Base-by-base conservation (phyloP, 169 alveolate genomes). In the Ophryocystis elektroscirrha region DNA sequence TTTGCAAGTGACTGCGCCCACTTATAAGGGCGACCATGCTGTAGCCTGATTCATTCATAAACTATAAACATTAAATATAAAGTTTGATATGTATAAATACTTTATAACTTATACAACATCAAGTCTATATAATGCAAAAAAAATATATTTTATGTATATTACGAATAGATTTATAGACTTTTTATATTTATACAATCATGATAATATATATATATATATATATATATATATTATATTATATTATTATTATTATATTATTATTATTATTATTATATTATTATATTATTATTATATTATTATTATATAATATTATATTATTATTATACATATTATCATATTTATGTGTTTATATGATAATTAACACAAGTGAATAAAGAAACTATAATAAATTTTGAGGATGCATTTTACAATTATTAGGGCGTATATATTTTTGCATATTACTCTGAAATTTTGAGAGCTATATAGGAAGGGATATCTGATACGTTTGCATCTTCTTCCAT, bases 321-420 rank as follows among this genome's bases (percentile, higher is more conserved):
- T 46, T 12, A 0, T 22, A 16, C 32, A 42, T n/a, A 15, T 22
- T 16, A 16, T 19, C 5, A 2, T 7, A 5, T 20, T 5, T 44
- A 20, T 42, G 26, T 23, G 46, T 19, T 30, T 24, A 22, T 22
- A 18, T 12, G 2, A 3, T 6, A 20, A 32, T 32, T 57, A 49
- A n/a, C 51, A 42, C 22, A 51, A 41, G 15, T 53, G 48, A 24
- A 51, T 48, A 41, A 54, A 50, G 39, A 57, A 22, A 19, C 60
- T 44, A 27, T 57, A 57, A 23, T 51, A 25, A 48, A 57, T 39
- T 25, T 51, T 27, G 45, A 51, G 52, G 44, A 48, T 51, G 23
- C 52, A 60, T 37, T 57, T 57, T 12, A 57, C 25, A 38, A 51
- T 60, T 25, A 51, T 57, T 48, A 57, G 28, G 29, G 52, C 45